A percentile compares a stretch with the other conserved stretches of the same genome.
Conservation (phyloP, 2,329 filamentous ascomycete genomes). For the Bipolaris bicolor region DNA sequence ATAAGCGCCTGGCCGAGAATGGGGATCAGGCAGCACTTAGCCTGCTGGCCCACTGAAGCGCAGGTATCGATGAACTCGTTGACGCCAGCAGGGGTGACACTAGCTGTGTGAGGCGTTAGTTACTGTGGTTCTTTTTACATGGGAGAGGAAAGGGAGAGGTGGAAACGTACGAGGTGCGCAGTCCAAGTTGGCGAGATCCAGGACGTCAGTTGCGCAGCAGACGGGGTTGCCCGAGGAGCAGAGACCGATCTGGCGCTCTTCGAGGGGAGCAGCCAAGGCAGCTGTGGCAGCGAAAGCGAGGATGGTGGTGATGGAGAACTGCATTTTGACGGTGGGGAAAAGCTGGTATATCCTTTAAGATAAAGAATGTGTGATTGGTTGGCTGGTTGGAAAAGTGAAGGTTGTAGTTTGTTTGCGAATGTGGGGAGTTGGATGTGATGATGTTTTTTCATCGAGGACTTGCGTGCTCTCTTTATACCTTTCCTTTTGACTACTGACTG, state of each 20-base stretch:
- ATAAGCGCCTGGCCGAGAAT: slow-evolving; percentile 53
- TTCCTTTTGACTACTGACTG: not conserved
- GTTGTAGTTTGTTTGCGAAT: slow-evolving; percentile 18
- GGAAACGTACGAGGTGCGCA: slow-evolving; percentile 60
- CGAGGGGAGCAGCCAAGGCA: slow-evolving; percentile 40
- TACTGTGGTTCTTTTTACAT: not conserved
- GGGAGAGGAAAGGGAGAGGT: not conserved
- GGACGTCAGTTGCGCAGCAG: slow-evolving; percentile 68
- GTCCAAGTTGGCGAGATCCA: slow-evolving; percentile 63
- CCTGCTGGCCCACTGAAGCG: slow-evolving; percentile 58
- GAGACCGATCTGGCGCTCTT: slow-evolving; percentile 42
- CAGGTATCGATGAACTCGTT: slow-evolving; percentile 57
- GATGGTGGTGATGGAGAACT: slow-evolving; percentile 44
- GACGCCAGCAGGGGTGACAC: slow-evolving; percentile 46
- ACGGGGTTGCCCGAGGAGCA: slow-evolving; percentile 51
- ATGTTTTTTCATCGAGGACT: slow-evolving; percentile 26
- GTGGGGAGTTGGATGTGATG: slow-evolving; percentile 32
- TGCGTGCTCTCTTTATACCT: slow-evolving; percentile 41
- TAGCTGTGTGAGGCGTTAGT: slow-evolving; percentile 38
- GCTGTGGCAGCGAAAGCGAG: slow-evolving; percentile 40
- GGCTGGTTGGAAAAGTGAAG: slow-evolving; percentile 5
- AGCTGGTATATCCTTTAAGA: slow-evolving; percentile 11
- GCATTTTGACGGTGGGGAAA: slow-evolving; percentile 37
- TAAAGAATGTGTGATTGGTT: not conserved
- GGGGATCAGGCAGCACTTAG: slow-evolving; percentile 64